Conservation (phyloP, 148 eudicot genomes). For the Spergularia bocconei region DNA sequence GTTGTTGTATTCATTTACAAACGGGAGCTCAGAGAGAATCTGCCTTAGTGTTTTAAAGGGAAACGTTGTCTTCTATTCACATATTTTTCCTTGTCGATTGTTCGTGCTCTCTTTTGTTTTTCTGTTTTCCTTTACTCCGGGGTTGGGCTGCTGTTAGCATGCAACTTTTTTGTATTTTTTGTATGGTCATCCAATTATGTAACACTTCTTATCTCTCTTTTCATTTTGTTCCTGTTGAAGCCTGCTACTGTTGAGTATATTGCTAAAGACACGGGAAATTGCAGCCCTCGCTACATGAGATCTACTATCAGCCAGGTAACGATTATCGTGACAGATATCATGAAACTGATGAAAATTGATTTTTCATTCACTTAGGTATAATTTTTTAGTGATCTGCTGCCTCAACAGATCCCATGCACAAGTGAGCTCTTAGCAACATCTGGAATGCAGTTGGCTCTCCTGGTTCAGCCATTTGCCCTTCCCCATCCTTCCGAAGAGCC, state of each 20-base stretch:
- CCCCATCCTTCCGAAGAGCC: slow-evolving; percentile 98
- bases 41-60: too few relatives aligned
- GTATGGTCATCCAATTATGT: neutral
- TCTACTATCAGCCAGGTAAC: slow-evolving; percentile 93
- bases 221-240: slow-evolving; percentile 13
- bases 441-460: slow-evolving; percentile 90
- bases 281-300: slow-evolving; percentile 95
- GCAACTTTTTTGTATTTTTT: neutral
- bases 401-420: slow-evolving; percentile 79
- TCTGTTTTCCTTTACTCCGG: neutral
- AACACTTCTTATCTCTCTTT: slow-evolving; percentile 8
- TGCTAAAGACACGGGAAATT: slow-evolving; percentile 90
- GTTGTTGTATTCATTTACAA: too few relatives aligned
- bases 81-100: too few relatives aligned
- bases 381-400: slow-evolving; percentile 15
- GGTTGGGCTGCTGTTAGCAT: neutral
- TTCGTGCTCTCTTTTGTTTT: neutral
- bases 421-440: slow-evolving; percentile 81
- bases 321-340: neutral
- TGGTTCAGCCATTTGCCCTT: slow-evolving; percentile 95
- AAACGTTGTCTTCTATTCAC: too few relatives aligned
- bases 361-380: slow-evolving; percentile 1
- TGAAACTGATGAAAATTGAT: neutral
- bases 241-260: slow-evolving; percentile 73
- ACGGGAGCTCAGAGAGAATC: too few relatives aligned